These are phyloP conservation scores for Amaranthus tricolor DNA, from an alignment of 179 eudicot genomes.

Conservation along the genomic window DNA sequence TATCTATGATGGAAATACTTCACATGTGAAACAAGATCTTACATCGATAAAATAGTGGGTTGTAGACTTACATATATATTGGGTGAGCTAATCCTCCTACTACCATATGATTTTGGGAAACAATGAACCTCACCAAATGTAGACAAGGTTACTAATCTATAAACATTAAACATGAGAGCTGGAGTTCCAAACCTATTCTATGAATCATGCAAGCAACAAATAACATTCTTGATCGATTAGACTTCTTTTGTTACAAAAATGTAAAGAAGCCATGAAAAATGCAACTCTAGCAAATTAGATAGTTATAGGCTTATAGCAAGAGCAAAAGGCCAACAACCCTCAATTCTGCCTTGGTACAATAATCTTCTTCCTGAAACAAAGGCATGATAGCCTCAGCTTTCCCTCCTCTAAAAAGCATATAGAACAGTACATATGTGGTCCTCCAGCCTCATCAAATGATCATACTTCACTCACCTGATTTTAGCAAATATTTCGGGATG, in stretches of 20 bases:
- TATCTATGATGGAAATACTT: too few relatives aligned
- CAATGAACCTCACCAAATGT: too few relatives aligned
- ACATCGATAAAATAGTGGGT: too few relatives aligned
- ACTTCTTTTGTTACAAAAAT: background rate
- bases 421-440: constrained; percentile 29
- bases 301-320: constrained; percentile 21
- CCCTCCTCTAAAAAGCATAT: constrained; percentile 26
- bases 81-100: too few relatives aligned
- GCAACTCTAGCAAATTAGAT: constrained; percentile 20
- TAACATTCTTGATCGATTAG: constrained; percentile 1
- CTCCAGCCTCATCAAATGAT: constrained; percentile 26
- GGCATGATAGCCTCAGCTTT: constrained; percentile 21
- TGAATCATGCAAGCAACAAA: constrained; percentile 10
- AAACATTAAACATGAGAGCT: background rate
- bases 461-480: constrained; percentile 35
- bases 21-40: too few relatives aligned
- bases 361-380: constrained; percentile 20
- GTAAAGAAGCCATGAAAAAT: constrained; percentile 23
- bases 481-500: constrained; percentile 12
- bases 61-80: too few relatives aligned
- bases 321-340: constrained; percentile 25
- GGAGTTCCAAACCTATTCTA: background rate
- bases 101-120: too few relatives aligned
- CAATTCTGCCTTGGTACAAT: constrained; percentile 8
- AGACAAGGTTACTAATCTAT: too few relatives aligned